These are phyloP conservation scores for Knoxdaviesia proteae DNA, from an alignment of 2,329 filamentous ascomycete genomes.

Conservation along the genomic window DNA sequence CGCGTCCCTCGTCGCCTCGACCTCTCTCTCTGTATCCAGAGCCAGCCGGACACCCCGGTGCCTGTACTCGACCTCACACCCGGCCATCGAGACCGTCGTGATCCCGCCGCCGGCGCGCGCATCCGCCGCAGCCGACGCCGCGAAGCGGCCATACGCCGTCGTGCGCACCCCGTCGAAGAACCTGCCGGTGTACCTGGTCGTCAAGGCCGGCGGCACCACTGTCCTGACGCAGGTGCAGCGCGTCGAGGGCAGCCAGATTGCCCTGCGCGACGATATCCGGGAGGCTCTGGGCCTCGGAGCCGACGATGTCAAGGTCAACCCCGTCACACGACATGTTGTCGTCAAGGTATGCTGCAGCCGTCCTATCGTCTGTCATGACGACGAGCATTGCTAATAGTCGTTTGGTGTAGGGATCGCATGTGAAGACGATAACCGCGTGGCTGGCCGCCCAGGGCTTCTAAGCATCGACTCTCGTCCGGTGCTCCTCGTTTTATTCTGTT, in stretches of 20 bases:
- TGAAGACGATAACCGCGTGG: conserved; percentile 8
- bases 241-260: conserved; percentile 49
- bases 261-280: conserved; percentile 42
- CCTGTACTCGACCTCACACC: neutral
- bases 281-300: conserved; percentile 33
- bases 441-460: conserved; percentile 16
- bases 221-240: conserved; percentile 58
- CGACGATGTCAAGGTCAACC: conserved; percentile 31
- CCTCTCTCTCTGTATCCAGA: neutral
- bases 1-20: neutral
- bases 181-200: conserved; percentile 55
- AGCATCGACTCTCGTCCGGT: neutral
- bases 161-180: conserved; percentile 48
- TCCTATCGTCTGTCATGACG: too few species aligned
- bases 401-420: conserved; percentile 1
- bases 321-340: conserved; percentile 50
- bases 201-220: conserved; percentile 56
- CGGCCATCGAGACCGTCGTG: conserved; percentile 6
- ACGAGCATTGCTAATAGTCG: neutral
- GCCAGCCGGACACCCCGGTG: too few species aligned
- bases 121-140: conserved; percentile 10
- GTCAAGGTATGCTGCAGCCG: conserved; percentile 37
- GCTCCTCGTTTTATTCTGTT: too few species aligned
- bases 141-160: conserved; percentile 42
- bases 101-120: conserved; percentile 4